These are phyloP conservation scores for Russula compacta DNA, from an alignment of 768 basidiomycete species.

Conservation along the genomic window DNA sequence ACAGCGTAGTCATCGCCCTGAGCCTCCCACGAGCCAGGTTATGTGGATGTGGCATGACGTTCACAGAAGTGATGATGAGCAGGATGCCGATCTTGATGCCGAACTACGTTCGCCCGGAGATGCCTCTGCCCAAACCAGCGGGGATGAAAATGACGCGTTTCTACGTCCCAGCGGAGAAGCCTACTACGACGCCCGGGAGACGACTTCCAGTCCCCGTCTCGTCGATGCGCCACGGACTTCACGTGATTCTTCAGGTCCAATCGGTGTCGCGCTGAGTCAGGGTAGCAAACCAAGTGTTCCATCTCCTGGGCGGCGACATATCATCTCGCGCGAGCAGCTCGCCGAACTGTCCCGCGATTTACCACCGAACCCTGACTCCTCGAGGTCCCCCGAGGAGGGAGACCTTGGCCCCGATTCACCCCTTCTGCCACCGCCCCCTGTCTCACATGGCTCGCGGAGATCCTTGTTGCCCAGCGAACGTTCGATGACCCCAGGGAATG, in stretches of 20 bases:
- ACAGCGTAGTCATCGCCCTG: neutral
- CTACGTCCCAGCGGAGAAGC: conserved; percentile 31
- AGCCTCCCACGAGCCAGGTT: conserved; percentile 4
- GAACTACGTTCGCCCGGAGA: conserved; percentile 38
- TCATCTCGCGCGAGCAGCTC: conserved; percentile 14
- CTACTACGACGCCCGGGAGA: neutral
- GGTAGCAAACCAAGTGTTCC: neutral
- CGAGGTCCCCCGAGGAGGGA: neutral
- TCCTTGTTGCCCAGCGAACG: conserved; percentile 26
- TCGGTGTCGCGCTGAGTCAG: conserved; percentile 8
- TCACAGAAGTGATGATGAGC: neutral
- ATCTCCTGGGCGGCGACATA: neutral
- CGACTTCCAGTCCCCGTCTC: conserved; percentile 11
- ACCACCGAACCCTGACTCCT: neutral
- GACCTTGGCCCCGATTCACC: conserved; percentile 12
- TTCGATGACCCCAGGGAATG: conserved; percentile 22
- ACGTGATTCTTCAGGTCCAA: neutral
- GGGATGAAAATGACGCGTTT: conserved; percentile 63
- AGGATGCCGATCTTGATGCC: conserved; percentile 17
- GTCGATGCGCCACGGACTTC: conserved; percentile 2
- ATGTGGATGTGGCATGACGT: conserved; percentile 21
- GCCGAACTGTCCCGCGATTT: neutral
- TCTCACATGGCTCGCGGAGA: conserved; percentile 1
- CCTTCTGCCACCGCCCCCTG: conserved; percentile 12
- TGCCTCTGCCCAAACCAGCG: conserved; percentile 59